A percentile compares a stretch with the other conserved stretches of the same genome.
phyloP scores from a whole-genome alignment of 2,329 filamentous ascomycete species.

The Diaporthe capsici region DNA sequence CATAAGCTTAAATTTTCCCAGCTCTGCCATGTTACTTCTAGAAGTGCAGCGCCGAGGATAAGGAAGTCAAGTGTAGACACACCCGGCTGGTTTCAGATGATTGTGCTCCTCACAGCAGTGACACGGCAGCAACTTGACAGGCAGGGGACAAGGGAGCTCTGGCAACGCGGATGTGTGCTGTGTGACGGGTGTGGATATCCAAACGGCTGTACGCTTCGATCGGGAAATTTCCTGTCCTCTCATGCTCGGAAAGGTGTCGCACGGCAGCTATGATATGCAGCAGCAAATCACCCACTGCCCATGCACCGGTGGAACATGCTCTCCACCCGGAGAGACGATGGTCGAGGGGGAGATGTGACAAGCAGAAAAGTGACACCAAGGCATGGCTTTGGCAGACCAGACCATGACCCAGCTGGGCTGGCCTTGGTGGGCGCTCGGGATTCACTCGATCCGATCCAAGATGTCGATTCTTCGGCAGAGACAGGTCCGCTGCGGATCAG shows the following conservation, averaged over 20 bases:
- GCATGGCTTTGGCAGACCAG: constrained; percentile 11
- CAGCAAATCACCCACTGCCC: constrained; percentile 46
- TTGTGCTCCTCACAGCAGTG: constrained; percentile 49
- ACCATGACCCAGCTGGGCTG: background rate
- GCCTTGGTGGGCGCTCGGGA: constrained; percentile 2
- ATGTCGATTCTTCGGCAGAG: background rate
- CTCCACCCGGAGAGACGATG: constrained; percentile 30
- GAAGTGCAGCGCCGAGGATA: constrained; percentile 36
- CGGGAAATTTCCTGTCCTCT: constrained; percentile 49
- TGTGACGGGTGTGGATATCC: constrained; percentile 46
- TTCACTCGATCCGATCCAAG: background rate
- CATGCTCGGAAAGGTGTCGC: constrained; percentile 50
- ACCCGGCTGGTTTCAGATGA: constrained; percentile 50
- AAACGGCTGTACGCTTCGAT: constrained; percentile 54
- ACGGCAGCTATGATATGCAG: constrained; percentile 48
- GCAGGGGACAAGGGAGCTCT: constrained; percentile 44
- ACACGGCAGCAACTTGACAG: constrained; percentile 53
- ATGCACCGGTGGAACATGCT: constrained; percentile 39
- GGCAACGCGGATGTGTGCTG: constrained; percentile 41
- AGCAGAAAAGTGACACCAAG: constrained; percentile 17
- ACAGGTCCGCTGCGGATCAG: background rate
- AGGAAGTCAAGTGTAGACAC: constrained; percentile 36
- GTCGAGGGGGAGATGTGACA: constrained; percentile 12
- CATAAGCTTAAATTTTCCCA: constrained; percentile 40
- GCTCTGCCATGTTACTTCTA: constrained; percentile 33